Evolutionary conservation across 176 grass and related monocot species (phyloP), one percentile per base, ranked within the genome.

Genomic region (Carex scoparia): DNA sequence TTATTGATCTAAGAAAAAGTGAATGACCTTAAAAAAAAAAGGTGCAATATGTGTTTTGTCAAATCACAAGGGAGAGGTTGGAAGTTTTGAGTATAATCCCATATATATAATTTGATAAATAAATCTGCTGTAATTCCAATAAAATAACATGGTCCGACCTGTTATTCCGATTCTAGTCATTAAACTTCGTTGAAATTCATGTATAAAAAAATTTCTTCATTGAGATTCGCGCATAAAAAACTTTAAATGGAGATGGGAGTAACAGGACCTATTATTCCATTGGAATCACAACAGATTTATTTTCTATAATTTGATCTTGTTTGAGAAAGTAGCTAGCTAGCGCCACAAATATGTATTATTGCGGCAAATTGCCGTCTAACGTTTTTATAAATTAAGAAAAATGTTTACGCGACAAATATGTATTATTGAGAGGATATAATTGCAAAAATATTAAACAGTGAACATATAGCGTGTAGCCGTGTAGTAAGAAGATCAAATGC

Each of bases 391-490:
- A 35, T 35, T 35, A 35, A 35, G 33, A 35, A 35, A 35, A 35
- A 35, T 35, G 3, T 35, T 35, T 35, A 35, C 33, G 3, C 3
- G 33, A 61, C 37, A 81, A 62, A 57, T 81, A 81, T 62, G 56
- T 81, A 81, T 46, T 11, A 79, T 14, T 15, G 9, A 16, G 32
- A 82, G 79, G 79, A 82, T 27, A 49, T 18, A 30, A 65, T 37
- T 82, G 35, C 58, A 64, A 81, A 82, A 64, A 64, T 27, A 3
- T 49, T 55, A 9, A 82, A 65, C 11, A 82, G 61, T 82, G 60
- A 9, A n/a, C n/a, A 82, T 82, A 82, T 82, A 61, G 84, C 71
- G 71, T 71, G 71, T 78, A 48, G 40, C 67, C 71, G 71, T 71
- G 71, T 78, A 48, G 40, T 79, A 65, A 35, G 57, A 46, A 33